Conservation (phyloP, 108 stramenopile genomes). For the Skeletonema menzelii region DNA sequence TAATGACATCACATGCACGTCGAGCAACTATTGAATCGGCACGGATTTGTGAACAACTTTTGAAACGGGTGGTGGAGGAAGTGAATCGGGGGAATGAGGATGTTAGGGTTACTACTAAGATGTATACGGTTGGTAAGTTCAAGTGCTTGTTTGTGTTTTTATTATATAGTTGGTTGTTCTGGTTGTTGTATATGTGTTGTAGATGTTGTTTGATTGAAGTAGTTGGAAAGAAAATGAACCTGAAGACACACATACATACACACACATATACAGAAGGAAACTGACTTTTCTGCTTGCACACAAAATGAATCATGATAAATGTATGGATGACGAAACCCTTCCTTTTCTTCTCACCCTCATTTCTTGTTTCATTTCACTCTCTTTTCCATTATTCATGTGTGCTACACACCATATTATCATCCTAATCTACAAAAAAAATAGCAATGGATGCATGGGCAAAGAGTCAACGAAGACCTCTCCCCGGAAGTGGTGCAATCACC, state of each 20-base stretch:
- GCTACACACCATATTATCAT: no score
- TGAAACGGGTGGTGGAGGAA: slow-evolving; percentile 68
- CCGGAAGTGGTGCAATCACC: background rate
- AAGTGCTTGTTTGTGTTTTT: background rate
- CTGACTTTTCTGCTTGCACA: no score
- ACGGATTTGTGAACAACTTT: slow-evolving; percentile 54
- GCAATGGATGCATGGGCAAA: slow-evolving; percentile 76
- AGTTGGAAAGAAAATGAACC: no score
- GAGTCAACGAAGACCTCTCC: slow-evolving; percentile 42
- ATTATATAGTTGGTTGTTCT: background rate
- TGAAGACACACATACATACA: no score
- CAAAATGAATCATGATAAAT: no score
- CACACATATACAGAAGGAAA: no score
- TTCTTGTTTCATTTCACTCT: no score
- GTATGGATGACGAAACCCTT: no score
- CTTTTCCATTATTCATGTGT: no score
- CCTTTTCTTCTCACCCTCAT: no score
- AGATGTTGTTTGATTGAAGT: no score
- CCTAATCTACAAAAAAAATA: slow-evolving; percentile 10
- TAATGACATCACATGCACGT: slow-evolving; percentile 66
- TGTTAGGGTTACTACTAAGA: slow-evolving; percentile 46
- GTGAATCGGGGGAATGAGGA: slow-evolving; percentile 43
- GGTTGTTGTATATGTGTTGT: no score
- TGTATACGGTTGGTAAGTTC: slow-evolving; percentile 38
- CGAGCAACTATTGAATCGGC: slow-evolving; percentile 54